Base-by-base conservation (phyloP, 2,329 filamentous ascomycete genomes). In the Ceratocystis colombiana region DNA sequence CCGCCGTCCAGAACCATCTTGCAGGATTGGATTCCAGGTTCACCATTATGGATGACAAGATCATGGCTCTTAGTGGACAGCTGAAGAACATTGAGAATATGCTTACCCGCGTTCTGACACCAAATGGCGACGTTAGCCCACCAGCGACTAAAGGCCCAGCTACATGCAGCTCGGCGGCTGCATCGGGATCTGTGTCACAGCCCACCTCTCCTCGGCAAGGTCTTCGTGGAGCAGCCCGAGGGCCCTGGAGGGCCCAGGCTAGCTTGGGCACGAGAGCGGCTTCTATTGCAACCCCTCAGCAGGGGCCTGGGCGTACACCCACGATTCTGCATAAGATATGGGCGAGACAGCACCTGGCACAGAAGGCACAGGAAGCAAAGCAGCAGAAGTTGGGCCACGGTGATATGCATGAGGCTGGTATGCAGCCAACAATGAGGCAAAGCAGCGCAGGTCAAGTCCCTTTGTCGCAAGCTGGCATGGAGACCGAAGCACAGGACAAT, bases 31-130 rank as follows among this genome's bases (percentile, higher is more conserved):
- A 62, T 22, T 28, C 22, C 22, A 41, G 25, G 7, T 44, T 62
- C 5, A 48, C 41, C 41, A 12, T 17, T 3, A 62, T 62, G 20
- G 61, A 62, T 22, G n/a, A 5, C 17, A 33, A 33, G 2, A 59
- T 59, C 5, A 20, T 3, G 22, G 22, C 61, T 4, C 30, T 62
- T 8, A 44, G 46, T 15, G 22, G 22, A 1, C 61, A 44, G 5
- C 8, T 62, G 41, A 41, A 62, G 25, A 62, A 48, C 8, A 62
- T 62, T 10, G 61, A 62, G 22, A 45, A n/a, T 4, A 28, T 62
- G 22, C 61, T 62, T 17, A 41, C n/a, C 5, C 41, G 28, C 25
- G 20, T 46, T 17, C 12, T 48, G 12, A 12, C 41, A n/a, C 4
- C 30, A 15, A 48, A 48, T n/a, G n/a, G 7, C 12, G 17, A 17